Percentiles rank a stretch among this genome's conserved stretches.
phyloP scores from a whole-genome alignment of 352 stramenopile genomes.

The Globisporangium nagaii region DNA sequence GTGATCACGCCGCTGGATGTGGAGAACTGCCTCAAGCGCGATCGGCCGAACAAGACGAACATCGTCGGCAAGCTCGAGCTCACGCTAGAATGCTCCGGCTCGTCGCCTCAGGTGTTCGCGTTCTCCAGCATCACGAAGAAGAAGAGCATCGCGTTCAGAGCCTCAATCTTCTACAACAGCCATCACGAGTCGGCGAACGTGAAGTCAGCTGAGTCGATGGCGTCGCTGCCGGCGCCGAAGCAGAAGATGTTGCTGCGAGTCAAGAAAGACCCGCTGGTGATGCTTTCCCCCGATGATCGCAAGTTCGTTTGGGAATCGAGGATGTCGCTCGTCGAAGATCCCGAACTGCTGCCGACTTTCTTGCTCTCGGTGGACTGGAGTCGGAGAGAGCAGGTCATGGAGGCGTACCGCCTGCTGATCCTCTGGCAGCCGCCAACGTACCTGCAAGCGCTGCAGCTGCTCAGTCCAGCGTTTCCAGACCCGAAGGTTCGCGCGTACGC shows the following conservation, averaged over 20 bases:
- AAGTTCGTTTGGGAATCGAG: constrained; percentile 74
- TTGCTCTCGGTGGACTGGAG: constrained; percentile 84
- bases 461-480: constrained; percentile 83
- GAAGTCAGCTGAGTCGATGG: constrained; percentile 13
- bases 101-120: constrained; percentile 36
- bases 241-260: constrained; percentile 47
- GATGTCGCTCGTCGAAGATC: constrained; percentile 47
- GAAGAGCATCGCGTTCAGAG: constrained; percentile 50
- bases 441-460: constrained; percentile 81
- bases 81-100: constrained; percentile 36
- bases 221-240: constrained; percentile 28
- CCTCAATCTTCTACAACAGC: constrained; percentile 60
- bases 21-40: constrained; percentile 55
- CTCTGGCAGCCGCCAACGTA: constrained; percentile 78
- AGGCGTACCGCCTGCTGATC: constrained; percentile 75
- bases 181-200: neutral
- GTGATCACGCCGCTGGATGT: constrained; percentile 68
- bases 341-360: constrained; percentile 79
- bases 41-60: constrained; percentile 23
- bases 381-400: constrained; percentile 65
- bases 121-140: constrained; percentile 58
- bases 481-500: constrained; percentile 91
- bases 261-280: constrained; percentile 54
- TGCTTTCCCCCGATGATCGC: constrained; percentile 51
- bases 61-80: constrained; percentile 40